A percentile compares a stretch with the other conserved stretches of the same genome.
phyloP scores from a whole-genome alignment of 2,329 filamentous ascomycete genomes.

The Chaetomiaceae sp. region DNA sequence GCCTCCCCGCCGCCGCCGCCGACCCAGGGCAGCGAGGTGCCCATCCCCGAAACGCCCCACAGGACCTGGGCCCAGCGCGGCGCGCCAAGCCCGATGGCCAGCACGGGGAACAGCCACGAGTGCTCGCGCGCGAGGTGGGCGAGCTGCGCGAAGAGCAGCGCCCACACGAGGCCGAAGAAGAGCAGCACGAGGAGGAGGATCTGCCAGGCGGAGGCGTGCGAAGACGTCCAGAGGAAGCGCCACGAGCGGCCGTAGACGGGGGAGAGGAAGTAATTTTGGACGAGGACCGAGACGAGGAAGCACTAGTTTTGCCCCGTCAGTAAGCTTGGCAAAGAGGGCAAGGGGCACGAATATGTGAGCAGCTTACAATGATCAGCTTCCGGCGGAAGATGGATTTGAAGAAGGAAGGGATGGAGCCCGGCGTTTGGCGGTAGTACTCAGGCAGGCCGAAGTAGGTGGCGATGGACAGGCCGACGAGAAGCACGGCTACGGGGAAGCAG shows the following conservation, averaged over 20 bases:
- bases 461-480: slow-evolving; percentile 49
- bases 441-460: slow-evolving; percentile 54
- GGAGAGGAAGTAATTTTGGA: slow-evolving; percentile 61
- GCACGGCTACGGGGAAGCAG: slow-evolving; percentile 48
- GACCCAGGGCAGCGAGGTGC: slow-evolving; percentile 56
- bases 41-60: slow-evolving; percentile 56
- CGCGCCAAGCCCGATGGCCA: slow-evolving; percentile 58
- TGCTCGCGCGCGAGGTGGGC: slow-evolving; percentile 50
- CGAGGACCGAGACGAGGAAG: slow-evolving; percentile 56
- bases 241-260: slow-evolving; percentile 61
- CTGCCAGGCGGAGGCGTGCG: slow-evolving; percentile 47
- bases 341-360: no score
- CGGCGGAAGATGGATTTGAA: slow-evolving; percentile 54
- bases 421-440: slow-evolving; percentile 57
- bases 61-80: slow-evolving; percentile 62
- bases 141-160: slow-evolving; percentile 43
- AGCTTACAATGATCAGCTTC: slow-evolving; percentile 47
- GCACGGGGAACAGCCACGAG: slow-evolving; percentile 59
- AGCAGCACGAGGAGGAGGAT: slow-evolving; percentile 49
- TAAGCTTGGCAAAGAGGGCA: not conserved
- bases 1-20: slow-evolving; percentile 44
- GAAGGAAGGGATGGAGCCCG: slow-evolving; percentile 58
- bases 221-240: slow-evolving; percentile 55
- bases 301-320: slow-evolving; percentile 37
- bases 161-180: slow-evolving; percentile 52